These are phyloP conservation scores for Straminergon stramineum DNA, from an alignment of 225 moss, liverwort and hornwort species.

Conservation along the genomic window DNA sequence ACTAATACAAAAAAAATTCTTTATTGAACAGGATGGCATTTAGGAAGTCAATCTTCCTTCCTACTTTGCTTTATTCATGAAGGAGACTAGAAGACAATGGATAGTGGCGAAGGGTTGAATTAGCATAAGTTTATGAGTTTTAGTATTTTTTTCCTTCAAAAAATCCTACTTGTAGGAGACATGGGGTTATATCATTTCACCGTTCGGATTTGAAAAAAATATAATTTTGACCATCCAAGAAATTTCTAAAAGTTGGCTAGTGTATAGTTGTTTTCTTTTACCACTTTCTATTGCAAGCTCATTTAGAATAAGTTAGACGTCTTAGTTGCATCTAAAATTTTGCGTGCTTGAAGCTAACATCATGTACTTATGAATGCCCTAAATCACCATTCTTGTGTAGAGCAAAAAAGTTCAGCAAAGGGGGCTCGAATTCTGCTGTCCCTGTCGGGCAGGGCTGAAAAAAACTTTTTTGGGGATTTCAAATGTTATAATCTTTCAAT, in stretches of 20 bases:
- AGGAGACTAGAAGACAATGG: not conserved
- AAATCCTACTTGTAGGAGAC: no score
- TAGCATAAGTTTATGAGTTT: fast-evolving
- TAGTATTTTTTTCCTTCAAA: not conserved
- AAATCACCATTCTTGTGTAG: not conserved
- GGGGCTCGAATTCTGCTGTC: fast-evolving
- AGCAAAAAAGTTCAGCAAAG: not conserved
- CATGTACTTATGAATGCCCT: fast-evolving
- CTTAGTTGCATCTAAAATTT: not conserved
- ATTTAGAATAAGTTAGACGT: not conserved
- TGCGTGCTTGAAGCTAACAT: no score
- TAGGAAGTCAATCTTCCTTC: not conserved
- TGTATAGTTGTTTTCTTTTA: not conserved
- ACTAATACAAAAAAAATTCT: not conserved
- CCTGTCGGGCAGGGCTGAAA: no score
- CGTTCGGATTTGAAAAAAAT: fast-evolving
- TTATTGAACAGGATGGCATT: not conserved
- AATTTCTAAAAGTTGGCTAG: not conserved
- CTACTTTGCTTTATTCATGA: not conserved
- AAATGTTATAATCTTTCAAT: no score
- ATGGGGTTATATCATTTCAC: not conserved
- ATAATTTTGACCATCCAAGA: not conserved
- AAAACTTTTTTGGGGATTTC: no score
- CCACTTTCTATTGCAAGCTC: fast-evolving
- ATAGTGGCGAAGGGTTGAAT: not conserved